A percentile compares a stretch with the other conserved stretches of the same genome.
Conservation (phyloP, 176 grass and related monocot species). For the Carex parvula region DNA sequence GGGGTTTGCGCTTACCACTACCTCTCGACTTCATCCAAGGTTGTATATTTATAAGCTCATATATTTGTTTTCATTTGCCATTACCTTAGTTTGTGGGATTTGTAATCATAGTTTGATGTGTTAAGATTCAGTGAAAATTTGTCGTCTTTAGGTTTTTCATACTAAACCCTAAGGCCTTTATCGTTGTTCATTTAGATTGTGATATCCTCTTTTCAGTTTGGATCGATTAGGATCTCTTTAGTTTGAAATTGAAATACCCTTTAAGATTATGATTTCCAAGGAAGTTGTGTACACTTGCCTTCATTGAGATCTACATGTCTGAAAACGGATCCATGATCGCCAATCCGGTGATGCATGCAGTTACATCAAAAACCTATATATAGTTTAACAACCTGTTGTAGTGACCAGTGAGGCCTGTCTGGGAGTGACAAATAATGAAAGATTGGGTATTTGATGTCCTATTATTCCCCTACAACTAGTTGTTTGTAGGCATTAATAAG, state of each 20-base stretch:
- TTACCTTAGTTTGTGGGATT: neutral
- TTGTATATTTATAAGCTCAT: slow-evolving; percentile 1
- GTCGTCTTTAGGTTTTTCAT: neutral
- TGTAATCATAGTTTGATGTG: neutral
- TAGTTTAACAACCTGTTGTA: neutral
- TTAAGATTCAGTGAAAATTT: neutral
- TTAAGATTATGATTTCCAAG: slow-evolving; percentile 1
- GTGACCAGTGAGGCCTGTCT: neutral
- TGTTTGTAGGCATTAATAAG: neutral
- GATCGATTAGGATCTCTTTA: neutral
- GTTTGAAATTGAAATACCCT: neutral
- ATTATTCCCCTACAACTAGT: neutral
- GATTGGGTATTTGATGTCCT: neutral
- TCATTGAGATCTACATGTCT: neutral
- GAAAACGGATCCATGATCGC: neutral
- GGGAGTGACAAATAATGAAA: neutral
- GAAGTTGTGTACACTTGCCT: neutral
- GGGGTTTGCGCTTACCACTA: slow-evolving; percentile 63
- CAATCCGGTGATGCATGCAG: neutral
- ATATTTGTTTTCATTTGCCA: neutral
- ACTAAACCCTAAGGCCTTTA: neutral
- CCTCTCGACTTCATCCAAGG: slow-evolving; percentile 57
- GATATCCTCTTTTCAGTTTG: neutral
- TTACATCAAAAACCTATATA: neutral
- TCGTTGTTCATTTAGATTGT: neutral